These are phyloP conservation scores for Botryosphaeria dothidea DNA, from an alignment of 2,329 filamentous ascomycete species.

Conservation along the genomic window DNA sequence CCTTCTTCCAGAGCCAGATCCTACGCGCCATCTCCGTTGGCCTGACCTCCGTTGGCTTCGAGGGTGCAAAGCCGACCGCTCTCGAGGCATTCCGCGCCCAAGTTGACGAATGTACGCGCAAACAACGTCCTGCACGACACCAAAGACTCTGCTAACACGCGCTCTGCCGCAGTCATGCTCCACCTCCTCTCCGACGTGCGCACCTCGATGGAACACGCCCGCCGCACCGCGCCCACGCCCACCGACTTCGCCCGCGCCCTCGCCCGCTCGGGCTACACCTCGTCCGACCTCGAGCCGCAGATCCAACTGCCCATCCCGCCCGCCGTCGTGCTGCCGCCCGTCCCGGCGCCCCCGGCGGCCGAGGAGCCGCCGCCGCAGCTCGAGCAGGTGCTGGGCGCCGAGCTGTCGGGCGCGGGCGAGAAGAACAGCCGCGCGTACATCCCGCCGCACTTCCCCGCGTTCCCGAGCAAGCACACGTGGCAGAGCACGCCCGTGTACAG, in stretches of 20 bases:
- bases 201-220: slow-evolving; percentile 58
- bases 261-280: slow-evolving; percentile 40
- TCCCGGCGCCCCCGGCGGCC: slow-evolving; percentile 43
- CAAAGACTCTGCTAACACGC: slow-evolving; percentile 2
- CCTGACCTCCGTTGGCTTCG: slow-evolving; percentile 56
- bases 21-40: slow-evolving; percentile 56
- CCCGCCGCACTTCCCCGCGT: slow-evolving; percentile 60
- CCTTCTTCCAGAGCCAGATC: slow-evolving; percentile 56
- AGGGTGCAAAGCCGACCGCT: slow-evolving; percentile 55
- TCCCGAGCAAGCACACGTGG: slow-evolving; percentile 67
- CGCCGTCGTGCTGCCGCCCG: slow-evolving; percentile 39
- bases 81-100: slow-evolving; percentile 57
- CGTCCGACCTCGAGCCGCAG: slow-evolving; percentile 39
- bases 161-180: slow-evolving; percentile 42
- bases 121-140: neutral
- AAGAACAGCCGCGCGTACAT: slow-evolving; percentile 55
- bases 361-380: slow-evolving; percentile 45
- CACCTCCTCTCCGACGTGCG: slow-evolving; percentile 56
- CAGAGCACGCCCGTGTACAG: slow-evolving; percentile 60
- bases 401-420: slow-evolving; percentile 50
- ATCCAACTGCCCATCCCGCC: slow-evolving; percentile 37
- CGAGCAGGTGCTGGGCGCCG: slow-evolving; percentile 53
- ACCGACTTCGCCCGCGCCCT: slow-evolving; percentile 60
- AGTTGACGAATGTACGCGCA: slow-evolving; percentile 59
- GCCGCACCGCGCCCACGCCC: slow-evolving; percentile 57